Evolutionary conservation across 75 land plant genomes (phyloP), one percentile per base, ranked within the genome.

Genomic region (Picea sitchensis): DNA sequence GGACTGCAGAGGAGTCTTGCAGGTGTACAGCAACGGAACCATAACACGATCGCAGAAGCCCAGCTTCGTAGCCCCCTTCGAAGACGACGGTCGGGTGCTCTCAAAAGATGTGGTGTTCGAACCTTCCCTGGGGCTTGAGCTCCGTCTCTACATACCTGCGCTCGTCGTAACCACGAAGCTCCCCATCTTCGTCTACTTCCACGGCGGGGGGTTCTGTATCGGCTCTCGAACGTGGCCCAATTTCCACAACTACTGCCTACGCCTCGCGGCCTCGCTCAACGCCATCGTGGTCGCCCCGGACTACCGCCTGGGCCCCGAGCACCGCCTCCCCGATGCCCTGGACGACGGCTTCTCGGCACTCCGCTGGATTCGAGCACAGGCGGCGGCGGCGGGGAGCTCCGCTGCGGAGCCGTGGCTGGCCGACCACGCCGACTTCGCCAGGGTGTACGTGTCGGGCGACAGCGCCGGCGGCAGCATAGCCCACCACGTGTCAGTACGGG

Each of bases 21-120:
- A 77, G 20, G 65, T 91, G 75, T 91, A 59, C 84, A 83, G 79
- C 62, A 89, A 91, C 69, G 93, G 93, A 79, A 77, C 88, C 7
- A 88, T 91, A 30, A 84, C 82, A 20, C 85, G 94, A 65, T 90
- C 51, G 90, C 86, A 75, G 47, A 81, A 2, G 86, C 86, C 4
- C 36, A 23, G 11, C 44, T 31, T 51, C 56, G 3, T 5, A 8
- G 0, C 4, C 60, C 60, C 56, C 76, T 3, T 4, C 15, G 20
- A 82, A 85, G 23, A 31, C 34, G 17, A 23, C 79, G 54, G 6
- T 14, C 32, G 36, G 64, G 47, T 23, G 61, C 14, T 57, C 9
- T 13, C 13, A 14, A 51, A 51, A 51, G 56, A 51, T 51, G 12
- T 51, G 56, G 56, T 51, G 56, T 51, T 51, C 56, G 56, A 51